Evolutionary conservation across 306 rosid genomes (phyloP), one percentile per base, ranked within the genome.

Genomic region (Mimosa pudica): DNA sequence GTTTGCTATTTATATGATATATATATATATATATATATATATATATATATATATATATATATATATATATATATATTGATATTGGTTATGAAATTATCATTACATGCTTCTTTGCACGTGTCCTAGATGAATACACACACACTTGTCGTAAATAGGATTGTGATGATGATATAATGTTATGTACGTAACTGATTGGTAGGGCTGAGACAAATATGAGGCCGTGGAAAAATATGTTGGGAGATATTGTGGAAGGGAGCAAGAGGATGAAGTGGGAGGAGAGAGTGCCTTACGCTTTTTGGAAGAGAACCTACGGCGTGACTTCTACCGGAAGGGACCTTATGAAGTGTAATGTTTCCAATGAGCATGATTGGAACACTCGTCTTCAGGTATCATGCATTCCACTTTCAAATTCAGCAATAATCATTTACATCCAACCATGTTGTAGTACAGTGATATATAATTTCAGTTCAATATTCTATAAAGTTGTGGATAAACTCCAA

Each of bases 281-380:
- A 75, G 83, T 79, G 16, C 93, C 97, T 3, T 92, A 87, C 30
- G 97, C 97, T 42, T 89, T 89, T 73, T 92, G 97, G 97, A 94
- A 62, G 79, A 97, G 98, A n/a, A 94, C 92, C 80, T 97, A 97
- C 33, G 0, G 10, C 51, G 98, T 94, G 41, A 83, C 92, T 60
- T 58, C 85, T 46, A 82, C 89, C 1, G 83, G 98, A 47, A 64
- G 30, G 73, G 88, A 91, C 73, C 93, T 94, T 79, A 38, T 94
- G 86, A 84, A 75, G 20, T 94, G 98, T 80, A 94, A 92, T 75
- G 92, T 73, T 75, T 77, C 97, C 1, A 48, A 74, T 0, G 41
- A 89, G 79, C 55, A 81, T 72, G 90, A 92, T 11, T 94, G 95
- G 97, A 86, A 89, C 74, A 83, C 89, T 67, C 93, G 77, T 81